These are phyloP conservation scores for Pseudisothecium myosuroides DNA, from an alignment of 225 moss, liverwort and hornwort genomes.

Conservation along the genomic window DNA sequence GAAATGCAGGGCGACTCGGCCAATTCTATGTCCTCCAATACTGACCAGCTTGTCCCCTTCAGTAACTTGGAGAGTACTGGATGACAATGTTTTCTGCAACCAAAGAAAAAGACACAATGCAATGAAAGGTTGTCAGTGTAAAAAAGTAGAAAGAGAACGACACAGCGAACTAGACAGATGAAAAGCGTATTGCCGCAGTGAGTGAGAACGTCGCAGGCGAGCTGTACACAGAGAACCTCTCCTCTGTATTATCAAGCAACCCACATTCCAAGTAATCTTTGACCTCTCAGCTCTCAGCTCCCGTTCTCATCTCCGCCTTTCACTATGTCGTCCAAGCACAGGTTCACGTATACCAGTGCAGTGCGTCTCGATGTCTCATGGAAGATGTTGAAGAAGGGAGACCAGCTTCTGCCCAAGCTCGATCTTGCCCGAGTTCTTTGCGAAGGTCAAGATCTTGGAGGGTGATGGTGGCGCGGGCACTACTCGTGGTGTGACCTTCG, in stretches of 20 bases:
- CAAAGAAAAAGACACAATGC: not conserved
- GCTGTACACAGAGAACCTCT: not conserved
- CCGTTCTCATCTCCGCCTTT: not conserved
- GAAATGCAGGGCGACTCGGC: not conserved
- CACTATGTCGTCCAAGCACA: not conserved
- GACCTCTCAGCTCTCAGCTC: not conserved
- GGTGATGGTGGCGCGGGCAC: slow-evolving; percentile 14
- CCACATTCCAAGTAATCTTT: not conserved
- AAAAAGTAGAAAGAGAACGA: not conserved
- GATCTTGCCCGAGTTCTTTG: not conserved
- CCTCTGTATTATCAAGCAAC: not conserved
- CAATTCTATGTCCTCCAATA: not conserved
- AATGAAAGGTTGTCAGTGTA: not conserved
- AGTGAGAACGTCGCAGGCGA: not conserved
- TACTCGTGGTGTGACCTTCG: slow-evolving; percentile 4
- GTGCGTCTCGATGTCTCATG: not conserved
- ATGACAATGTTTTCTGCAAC: not conserved
- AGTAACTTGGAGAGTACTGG: not conserved
- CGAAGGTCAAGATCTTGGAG: not conserved
- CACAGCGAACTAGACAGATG: not conserved
- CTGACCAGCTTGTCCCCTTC: not conserved
- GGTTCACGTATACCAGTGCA: not conserved
- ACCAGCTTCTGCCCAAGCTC: not conserved
- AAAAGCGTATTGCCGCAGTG: not conserved
- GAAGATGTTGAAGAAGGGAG: not conserved